phyloP scores from a whole-genome alignment of 2,329 filamentous ascomycete species.

The Chrysosporium keratinophilum region DNA sequence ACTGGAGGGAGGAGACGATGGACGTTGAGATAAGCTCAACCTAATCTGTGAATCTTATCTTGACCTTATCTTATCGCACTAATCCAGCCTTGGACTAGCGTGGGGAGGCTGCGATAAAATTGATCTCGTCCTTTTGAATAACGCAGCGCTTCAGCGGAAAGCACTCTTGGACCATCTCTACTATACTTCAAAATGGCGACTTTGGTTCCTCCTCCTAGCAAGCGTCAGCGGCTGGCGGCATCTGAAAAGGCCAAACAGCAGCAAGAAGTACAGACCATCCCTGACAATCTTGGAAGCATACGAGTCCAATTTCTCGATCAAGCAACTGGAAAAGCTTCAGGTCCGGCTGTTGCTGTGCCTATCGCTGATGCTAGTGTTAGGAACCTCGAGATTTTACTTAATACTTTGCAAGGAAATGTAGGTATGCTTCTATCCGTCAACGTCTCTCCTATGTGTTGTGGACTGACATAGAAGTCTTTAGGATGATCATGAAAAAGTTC shows the following conservation, averaged over 20 bases:
- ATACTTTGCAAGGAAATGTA: slow-evolving; percentile 70
- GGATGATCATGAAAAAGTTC: slow-evolving; percentile 52
- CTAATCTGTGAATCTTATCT: slow-evolving; percentile 13
- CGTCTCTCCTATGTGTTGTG: neutral
- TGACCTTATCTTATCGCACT: neutral
- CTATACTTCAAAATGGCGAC: slow-evolving; percentile 57
- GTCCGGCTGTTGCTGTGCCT: slow-evolving; percentile 61
- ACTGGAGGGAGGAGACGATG: neutral
- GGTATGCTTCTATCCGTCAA: slow-evolving; percentile 24
- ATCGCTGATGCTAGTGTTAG: slow-evolving; percentile 77
- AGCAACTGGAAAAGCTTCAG: slow-evolving; percentile 58
- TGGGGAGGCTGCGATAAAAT: neutral
- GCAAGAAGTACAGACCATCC: slow-evolving; percentile 59
- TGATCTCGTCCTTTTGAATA: neutral
- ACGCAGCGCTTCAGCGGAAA: neutral
- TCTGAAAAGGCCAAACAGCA: slow-evolving; percentile 62
- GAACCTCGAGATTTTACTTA: slow-evolving; percentile 78
- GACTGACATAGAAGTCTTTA: slow-evolving; percentile 18
- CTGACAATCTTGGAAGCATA: slow-evolving; percentile 62
- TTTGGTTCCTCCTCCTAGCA: slow-evolving; percentile 70
- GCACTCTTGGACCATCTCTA: neutral
- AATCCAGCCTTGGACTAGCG: neutral
- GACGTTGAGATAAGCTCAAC: slow-evolving; percentile 7
- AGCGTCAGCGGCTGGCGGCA: slow-evolving; percentile 69
- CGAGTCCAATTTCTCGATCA: slow-evolving; percentile 82